Base-by-base conservation (phyloP, 2,329 filamentous ascomycete species). In the Cercospora sp. region DNA sequence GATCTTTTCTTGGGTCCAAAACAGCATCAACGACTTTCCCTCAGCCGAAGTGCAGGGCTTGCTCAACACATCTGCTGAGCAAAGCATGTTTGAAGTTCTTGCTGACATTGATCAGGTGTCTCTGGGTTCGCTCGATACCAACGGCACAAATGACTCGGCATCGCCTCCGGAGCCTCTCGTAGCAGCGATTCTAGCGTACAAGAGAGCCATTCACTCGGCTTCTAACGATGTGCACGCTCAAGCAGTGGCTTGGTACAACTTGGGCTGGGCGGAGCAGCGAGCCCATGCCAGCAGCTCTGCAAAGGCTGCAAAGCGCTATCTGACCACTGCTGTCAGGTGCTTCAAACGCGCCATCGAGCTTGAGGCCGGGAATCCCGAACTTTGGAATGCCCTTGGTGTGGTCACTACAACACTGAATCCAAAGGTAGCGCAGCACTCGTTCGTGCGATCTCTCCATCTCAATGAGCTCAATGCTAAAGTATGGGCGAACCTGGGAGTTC, bases 321-420 rank as follows among this genome's bases (percentile, higher is more conserved):
- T 95, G 58, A 94, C 91, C 78, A 90, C 93, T 6, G 88, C 95
- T 1, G 90, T 98, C 71, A 87, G 90, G 65, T 95, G 92, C 74
- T 98, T 99, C 85, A 99, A 99, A 81, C 87, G 92, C 55, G 92
- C 95, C 0, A 99, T 99, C 72, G 95, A 98, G 80, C 85, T 97
- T 1, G 96, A 99, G 79, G 91, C 94, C 6, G 92, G 93, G 62
- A 99, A 98, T 77, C 84, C 92, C 0, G 94, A 98, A 73, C 98
- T 98, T 79, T 99, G 95, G 95, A 98, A 98, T 77, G 90, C 95
- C 0, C 85, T 99, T 2, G 95, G 94, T 61, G 92, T 98, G 3
- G 93, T 92, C 28, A 97, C 95, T 2, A 94, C 92, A 70, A 88
- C 88, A 57, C 85, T 97, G 72, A 97, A 92, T 76, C 91, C 94